Percentiles rank a stretch among this genome's conserved stretches.
Conservation (phyloP, 2,329 filamentous ascomycete genomes). For the Venturia aucupariae region DNA sequence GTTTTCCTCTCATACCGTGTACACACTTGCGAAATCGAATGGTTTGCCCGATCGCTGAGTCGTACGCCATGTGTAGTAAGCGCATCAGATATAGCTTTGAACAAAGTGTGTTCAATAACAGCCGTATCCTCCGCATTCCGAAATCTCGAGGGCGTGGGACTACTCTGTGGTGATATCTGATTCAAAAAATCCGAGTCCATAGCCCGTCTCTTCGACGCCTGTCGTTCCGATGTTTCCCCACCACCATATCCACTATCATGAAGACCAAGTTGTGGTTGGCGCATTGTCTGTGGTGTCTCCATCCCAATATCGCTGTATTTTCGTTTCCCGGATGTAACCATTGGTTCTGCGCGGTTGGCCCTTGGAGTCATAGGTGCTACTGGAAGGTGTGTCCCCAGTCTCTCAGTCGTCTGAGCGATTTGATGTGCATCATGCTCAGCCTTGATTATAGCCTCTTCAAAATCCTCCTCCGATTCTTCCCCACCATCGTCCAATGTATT, state of each 20-base stretch:
- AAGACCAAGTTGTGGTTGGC: conserved; percentile 2
- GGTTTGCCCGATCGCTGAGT: background rate
- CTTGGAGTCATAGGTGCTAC: background rate
- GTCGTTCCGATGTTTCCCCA: background rate
- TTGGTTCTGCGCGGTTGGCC: background rate
- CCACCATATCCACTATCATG: background rate
- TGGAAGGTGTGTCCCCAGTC: background rate
- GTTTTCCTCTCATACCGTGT: conserved; percentile 46
- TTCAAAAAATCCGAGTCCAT: conserved; percentile 4
- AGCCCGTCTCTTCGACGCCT: conserved; percentile 3
- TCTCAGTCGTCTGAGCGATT: background rate
- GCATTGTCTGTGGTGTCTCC: conserved; percentile 5
- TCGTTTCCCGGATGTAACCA: background rate
- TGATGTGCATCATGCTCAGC: background rate
- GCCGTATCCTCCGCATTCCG: conserved; percentile 17
- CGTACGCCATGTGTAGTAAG: background rate
- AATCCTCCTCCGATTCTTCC: background rate
- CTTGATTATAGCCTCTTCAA: background rate
- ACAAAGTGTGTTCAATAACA: background rate
- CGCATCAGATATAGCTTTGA: background rate
- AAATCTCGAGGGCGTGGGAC: conserved; percentile 27
- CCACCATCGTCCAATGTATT: background rate
- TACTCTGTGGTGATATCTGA: conserved; percentile 17
- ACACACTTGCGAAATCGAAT: conserved; percentile 20
- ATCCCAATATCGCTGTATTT: conserved; percentile 5